Evolutionary conservation across 768 basidiomycete species (phyloP), one percentile per base, ranked within the genome.

Genomic region (Pilatotrama ljubarskyi): DNA sequence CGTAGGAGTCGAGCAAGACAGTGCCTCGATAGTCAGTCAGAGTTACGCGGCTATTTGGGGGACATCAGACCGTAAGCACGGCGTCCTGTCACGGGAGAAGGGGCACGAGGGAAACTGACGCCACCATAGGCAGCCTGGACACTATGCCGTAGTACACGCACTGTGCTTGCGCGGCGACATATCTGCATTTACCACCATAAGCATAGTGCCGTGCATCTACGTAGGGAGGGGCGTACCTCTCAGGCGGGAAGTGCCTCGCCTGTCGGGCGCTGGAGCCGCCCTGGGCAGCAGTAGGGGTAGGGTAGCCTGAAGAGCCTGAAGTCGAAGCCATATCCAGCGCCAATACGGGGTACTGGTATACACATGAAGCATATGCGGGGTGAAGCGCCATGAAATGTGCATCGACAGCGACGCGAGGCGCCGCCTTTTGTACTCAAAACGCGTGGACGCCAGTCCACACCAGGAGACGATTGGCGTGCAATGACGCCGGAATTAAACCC

Each of bases 61-160:
- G 24, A 38, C 18, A 42, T 32, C 44, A 53, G 26, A 18, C 43
- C 24, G 55, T 48, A n/a, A 55, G 51, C 26, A 51, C 55, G 36
- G 51, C 51, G 32, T 48, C 53, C 52, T 58, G 58, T 44, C 14
- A 25, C 37, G 20, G 58, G 47, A 41, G 36, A 32, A 61, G 26
- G 49, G 32, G 53, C 37, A 52, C 40, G 41, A 48, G 26, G 58
- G 40, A 51, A 15, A 42, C 77, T 82, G 65, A 82, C 83, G 82
- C 82, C 52, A 82, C 76, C 79, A 83, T 83, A 25, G 82, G 79
- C 61, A 80, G 70, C 50, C 66, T 74, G 43, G 74, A 71, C n/a
- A 72, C 69, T 36, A 72, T 67, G 25, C 78, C 78, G 25, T 75
- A 75, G 65, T 74, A 76, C 25, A 83, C 79, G 53, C 74, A 70